These are phyloP conservation scores for Cryptococcus neoformans DNA, from an alignment of 1,284 basidiomycete genomes.

Conservation along the genomic window DNA sequence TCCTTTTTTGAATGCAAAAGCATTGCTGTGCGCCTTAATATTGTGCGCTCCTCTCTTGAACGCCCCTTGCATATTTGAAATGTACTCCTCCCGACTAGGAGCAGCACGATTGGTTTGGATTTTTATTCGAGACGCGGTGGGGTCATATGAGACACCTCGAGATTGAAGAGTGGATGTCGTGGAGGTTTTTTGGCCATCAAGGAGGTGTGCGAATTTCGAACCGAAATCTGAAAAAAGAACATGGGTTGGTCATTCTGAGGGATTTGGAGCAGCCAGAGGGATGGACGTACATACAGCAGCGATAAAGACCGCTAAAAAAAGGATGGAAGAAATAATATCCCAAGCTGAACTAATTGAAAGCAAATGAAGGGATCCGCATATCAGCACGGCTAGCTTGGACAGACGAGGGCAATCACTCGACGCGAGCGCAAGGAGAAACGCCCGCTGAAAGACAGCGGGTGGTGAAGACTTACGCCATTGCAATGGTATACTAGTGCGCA, in stretches of 20 bases:
- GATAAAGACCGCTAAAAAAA: conserved; percentile 34
- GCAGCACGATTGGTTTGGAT: conserved; percentile 33
- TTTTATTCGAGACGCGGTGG: conserved; percentile 18
- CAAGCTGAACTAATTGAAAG: conserved; percentile 21
- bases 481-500: too few species aligned
- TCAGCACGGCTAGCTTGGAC: too few species aligned
- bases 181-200: conserved; percentile 9
- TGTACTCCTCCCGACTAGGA: conserved; percentile 32
- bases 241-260: background rate
- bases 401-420: too few species aligned
- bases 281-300: conserved; percentile 35
- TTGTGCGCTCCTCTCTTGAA: conserved; percentile 33
- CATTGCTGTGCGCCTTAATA: conserved; percentile 27
- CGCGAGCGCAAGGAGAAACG: too few species aligned
- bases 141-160: conserved; percentile 19
- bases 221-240: conserved; percentile 13
- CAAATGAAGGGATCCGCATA: background rate
- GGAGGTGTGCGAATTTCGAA: conserved; percentile 13
- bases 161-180: conserved; percentile 12
- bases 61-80: conserved; percentile 28
- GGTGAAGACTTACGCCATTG: too few species aligned
- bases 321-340: conserved; percentile 30
- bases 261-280: background rate
- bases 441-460: too few species aligned
- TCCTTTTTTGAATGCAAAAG: conserved; percentile 21